Conservation (phyloP, 768 basidiomycete species). For the Podaxis sp. region DNA sequence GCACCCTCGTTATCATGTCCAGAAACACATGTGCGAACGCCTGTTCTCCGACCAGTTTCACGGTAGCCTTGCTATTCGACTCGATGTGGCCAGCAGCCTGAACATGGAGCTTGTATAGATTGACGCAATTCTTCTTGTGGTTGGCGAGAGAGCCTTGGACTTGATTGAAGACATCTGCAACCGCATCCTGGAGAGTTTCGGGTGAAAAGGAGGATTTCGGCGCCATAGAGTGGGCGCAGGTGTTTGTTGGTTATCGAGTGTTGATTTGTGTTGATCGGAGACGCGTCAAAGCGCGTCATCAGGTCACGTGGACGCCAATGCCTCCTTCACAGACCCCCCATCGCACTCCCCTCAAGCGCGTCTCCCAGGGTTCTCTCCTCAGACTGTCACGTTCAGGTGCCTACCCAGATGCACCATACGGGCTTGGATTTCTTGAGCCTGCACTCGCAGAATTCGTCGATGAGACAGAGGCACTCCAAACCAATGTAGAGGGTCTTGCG, state of each 20-base stretch:
- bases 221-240: constrained; percentile 10
- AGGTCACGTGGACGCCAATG: constrained; percentile 15
- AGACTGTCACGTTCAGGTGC: constrained; percentile 77
- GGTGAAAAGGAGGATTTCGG: constrained; percentile 22
- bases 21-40: constrained; percentile 77
- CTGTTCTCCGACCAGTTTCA: constrained; percentile 72
- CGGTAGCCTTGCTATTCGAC: constrained; percentile 39
- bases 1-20: constrained; percentile 67
- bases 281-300: constrained; percentile 12
- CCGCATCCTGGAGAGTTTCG: constrained; percentile 32
- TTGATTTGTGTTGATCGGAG: constrained; percentile 4
- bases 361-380: constrained; percentile 90
- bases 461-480: constrained; percentile 78
- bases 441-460: constrained; percentile 85
- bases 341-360: constrained; percentile 82
- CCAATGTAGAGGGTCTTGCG: constrained; percentile 72
- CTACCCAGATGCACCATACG: constrained; percentile 75
- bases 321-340: constrained; percentile 49
- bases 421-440: constrained; percentile 82
- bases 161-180: constrained; percentile 67
- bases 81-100: constrained; percentile 59
- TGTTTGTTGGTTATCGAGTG: background rate
- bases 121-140: constrained; percentile 91
- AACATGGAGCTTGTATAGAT: constrained; percentile 79
- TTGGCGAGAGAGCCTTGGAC: constrained; percentile 78